Evolutionary conservation across 805 yeast genomes (phyloP), one percentile per base, ranked within the genome.

Genomic region (Starmerella sp.): DNA sequence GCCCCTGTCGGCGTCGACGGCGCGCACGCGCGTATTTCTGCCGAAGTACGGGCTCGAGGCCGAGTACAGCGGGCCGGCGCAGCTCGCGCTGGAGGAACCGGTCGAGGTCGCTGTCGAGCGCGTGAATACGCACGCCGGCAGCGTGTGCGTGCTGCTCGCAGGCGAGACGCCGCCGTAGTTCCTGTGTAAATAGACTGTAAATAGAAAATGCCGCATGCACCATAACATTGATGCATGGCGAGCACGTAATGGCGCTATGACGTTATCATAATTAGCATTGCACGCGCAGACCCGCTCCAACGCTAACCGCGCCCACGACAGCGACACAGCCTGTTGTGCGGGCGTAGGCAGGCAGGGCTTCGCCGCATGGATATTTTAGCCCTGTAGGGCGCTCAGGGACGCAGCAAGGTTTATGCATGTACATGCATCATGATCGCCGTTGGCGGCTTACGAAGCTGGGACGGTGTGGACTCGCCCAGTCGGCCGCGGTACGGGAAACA

Each of bases 361-460:
- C 3, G 22, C 22, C 22, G 22, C 22, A 22, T 22, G 22, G 22
- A 22, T 22, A 22, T 2, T 22, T 22, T 22, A 22, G 22, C 22
- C 22, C 22, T 37, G 3, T 37, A 36, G 38, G 38, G 30, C 43
- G 30, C 22, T 39, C 17, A 8, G 29, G 6, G 29, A 14, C 29
- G 43, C 45, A 44, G 48, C 48, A 31, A 44, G 37, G 48, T 44
- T 44, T 44, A 44, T 44, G 48, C 48, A 44, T 22, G 48, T n/a
- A 29, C 30, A 44, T 44, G 48, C 48, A 44, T 14, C 22, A 28
- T 44, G 35, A 43, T 43, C 34, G 46, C 46, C 35, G 34, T 43
- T 43, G 7, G 31, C 48, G 10, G 48, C 48, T 44, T 13, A 44
- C 48, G 36, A 44, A 44, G 36, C 48, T 44, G 35, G 48, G 28